Conservation (phyloP, 768 basidiomycete species). For the Mycena venus region DNA sequence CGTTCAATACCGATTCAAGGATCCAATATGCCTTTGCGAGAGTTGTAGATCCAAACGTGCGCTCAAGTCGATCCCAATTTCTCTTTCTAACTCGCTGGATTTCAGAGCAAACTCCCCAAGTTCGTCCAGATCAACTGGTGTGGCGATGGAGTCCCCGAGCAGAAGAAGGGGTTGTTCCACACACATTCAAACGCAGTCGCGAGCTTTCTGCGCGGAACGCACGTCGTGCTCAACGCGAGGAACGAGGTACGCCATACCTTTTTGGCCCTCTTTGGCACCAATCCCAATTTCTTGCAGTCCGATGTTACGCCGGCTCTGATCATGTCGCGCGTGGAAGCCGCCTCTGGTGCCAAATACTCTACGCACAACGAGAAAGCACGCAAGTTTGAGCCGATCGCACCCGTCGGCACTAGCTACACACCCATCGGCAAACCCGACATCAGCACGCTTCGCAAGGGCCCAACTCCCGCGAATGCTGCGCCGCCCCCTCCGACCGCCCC, state of each 20-base stretch:
- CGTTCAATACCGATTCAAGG: constrained; percentile 56
- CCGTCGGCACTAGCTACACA: constrained; percentile 82
- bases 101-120: constrained; percentile 85
- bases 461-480: constrained; percentile 39
- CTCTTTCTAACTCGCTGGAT: neutral
- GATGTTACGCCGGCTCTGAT: constrained; percentile 87
- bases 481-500: constrained; percentile 57
- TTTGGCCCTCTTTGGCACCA: neutral
- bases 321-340: constrained; percentile 88
- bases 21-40: constrained; percentile 94
- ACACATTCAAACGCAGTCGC: constrained; percentile 87
- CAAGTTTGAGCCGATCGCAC: constrained; percentile 83
- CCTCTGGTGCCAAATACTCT: constrained; percentile 93
- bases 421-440: constrained; percentile 86
- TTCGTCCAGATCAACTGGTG: constrained; percentile 98
- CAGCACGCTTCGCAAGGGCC: constrained; percentile 61
- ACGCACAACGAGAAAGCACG: constrained; percentile 83
- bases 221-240: constrained; percentile 88
- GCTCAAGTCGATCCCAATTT: constrained; percentile 36
- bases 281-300: constrained; percentile 55
- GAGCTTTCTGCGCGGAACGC: constrained; percentile 84
- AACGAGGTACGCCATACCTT: constrained; percentile 75
- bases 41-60: constrained; percentile 88
- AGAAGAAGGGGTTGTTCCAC: constrained; percentile 93
- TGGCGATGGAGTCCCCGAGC: constrained; percentile 95